Percentiles rank a stretch among this genome's conserved stretches.
Conservation (phyloP, 306 rosid species). For the Prunus salicina region DNA sequence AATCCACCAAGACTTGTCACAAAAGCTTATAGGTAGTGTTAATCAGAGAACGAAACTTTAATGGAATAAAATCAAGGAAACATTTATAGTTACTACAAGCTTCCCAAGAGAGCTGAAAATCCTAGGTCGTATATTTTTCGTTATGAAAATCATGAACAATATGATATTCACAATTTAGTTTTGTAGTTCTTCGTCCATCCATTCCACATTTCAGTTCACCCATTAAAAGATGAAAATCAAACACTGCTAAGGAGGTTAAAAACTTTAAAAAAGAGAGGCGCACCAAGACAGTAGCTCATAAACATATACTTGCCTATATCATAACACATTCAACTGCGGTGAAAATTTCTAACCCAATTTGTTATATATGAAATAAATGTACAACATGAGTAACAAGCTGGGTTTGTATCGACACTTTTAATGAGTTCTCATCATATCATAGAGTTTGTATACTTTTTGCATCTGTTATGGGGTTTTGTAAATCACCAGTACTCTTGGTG, state of each 20-base stretch:
- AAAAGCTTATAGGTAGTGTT: too few relatives aligned
- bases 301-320: neutral
- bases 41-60: too few relatives aligned
- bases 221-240: neutral
- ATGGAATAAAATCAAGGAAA: too few relatives aligned
- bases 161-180: neutral
- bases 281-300: neutral
- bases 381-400: constrained; percentile 27
- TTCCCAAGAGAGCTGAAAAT: neutral
- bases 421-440: constrained; percentile 30
- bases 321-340: neutral
- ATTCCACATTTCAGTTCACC: neutral
- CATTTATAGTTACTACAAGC: too few relatives aligned
- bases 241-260: neutral
- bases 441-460: constrained; percentile 16
- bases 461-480: constrained; percentile 20
- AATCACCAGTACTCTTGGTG: constrained; percentile 23
- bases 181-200: neutral
- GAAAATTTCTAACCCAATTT: constrained; percentile 7
- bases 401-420: constrained; percentile 3
- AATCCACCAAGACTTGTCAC: too few relatives aligned
- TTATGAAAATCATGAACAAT: neutral
- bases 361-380: constrained; percentile 33
- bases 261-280: neutral
- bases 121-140: too few relatives aligned